A percentile compares a stretch with the other conserved stretches of the same genome.
Conservation (phyloP, 352 stramenopile species). For the Phytophthora fragariae region DNA sequence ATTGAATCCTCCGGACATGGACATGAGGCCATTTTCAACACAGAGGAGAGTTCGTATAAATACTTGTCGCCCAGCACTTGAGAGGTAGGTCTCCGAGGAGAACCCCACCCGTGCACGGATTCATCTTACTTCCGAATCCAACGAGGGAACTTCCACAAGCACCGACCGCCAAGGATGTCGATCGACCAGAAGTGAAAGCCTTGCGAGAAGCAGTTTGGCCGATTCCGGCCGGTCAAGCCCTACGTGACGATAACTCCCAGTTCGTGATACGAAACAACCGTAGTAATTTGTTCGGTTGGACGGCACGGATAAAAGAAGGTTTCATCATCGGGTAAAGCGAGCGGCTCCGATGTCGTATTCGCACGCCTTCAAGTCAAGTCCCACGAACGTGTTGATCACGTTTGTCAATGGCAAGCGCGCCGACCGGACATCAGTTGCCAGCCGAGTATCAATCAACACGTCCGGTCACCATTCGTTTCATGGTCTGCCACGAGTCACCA, state of each 20-base stretch:
- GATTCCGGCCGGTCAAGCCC: no score
- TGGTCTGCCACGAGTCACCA: slow-evolving; percentile 17
- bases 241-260: neutral
- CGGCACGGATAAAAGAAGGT: neutral
- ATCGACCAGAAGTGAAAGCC: no score
- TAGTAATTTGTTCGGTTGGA: neutral
- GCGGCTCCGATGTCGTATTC: neutral
- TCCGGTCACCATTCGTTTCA: slow-evolving; percentile 22
- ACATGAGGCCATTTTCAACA: neutral
- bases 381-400: neutral
- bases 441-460: neutral
- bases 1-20: neutral
- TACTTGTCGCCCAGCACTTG: neutral
- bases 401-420: no score
- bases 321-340: neutral
- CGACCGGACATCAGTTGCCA: neutral
- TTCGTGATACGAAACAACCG: neutral
- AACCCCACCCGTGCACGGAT: neutral
- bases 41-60: neutral
- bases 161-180: neutral
- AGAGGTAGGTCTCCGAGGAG: neutral
- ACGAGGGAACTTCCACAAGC: neutral
- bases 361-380: neutral
- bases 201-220: no score
- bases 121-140: neutral